Base-by-base conservation (phyloP, 108 stramenopile genomes). In the Cyclotella kingstonii region DNA sequence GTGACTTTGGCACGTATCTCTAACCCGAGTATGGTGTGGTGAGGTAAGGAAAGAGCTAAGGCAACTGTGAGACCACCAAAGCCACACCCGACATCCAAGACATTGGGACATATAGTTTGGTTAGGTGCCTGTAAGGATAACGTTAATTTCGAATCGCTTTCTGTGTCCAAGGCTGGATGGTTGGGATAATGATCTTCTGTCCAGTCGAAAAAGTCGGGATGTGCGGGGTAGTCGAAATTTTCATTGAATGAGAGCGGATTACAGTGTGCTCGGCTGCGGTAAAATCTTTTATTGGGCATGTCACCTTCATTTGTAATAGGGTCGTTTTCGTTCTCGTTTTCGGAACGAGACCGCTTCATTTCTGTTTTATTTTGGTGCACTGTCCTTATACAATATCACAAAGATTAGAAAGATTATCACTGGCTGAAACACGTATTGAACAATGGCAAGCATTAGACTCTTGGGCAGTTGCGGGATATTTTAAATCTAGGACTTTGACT, bases 41-140 rank as follows among this genome's bases (percentile, higher is more conserved):
- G 59, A 18, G 97, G 96, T 15, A 93, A 62, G 15, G 90, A 66
- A 1, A 61, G 33, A 22, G 78, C 60, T 2, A 70, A 72, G 1
- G 93, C 78, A 39, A 99, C 70, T 19, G 96, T 93, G 49, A 99
- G 69, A 17, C 97, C 96, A 30, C 98, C 98, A 60, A 97, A 98
- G 11, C 98, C 98, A 76, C 97, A 98, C 26, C 98, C 98, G n/a
- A 98, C 82, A 77, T 99, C 98, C 30, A 99, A 68, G 5, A 98
- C 93, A 11, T 77, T 63, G 23, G 82, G 79, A 30, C 33, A n/a
- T n/a, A n/a, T n/a, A n/a, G n/a, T n/a, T n/a, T n/a, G n/a, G n/a
- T n/a, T n/a, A n/a, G n/a, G n/a, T n/a, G n/a, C n/a, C n/a, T n/a
- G n/a, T n/a, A n/a, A n/a, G n/a, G n/a, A n/a, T n/a, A n/a, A n/a